These are phyloP conservation scores for Blastocystis sp. DNA, from an alignment of 352 stramenopile species.

Conservation along the genomic window DNA sequence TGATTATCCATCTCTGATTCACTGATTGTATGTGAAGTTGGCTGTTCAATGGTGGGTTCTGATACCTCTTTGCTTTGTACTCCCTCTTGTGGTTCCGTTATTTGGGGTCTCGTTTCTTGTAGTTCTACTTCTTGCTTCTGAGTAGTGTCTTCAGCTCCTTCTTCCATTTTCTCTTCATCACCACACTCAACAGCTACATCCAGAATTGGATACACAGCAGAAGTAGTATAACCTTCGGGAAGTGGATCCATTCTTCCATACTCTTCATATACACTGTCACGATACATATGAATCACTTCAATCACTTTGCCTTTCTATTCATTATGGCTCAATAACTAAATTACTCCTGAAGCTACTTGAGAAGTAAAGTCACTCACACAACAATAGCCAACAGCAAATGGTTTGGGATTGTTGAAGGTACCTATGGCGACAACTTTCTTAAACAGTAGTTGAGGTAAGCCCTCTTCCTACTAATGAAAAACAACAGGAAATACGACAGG, in stretches of 20 bases:
- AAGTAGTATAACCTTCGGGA: not conserved
- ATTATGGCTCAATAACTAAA: not conserved
- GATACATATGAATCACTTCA: conserved; percentile 23
- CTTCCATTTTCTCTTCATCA: not conserved
- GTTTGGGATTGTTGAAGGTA: conserved; percentile 5
- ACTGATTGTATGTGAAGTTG: not conserved
- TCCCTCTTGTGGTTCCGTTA: not conserved
- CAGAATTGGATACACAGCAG: not conserved
- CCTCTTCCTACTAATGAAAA: conserved; percentile 10
- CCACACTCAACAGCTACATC: not conserved
- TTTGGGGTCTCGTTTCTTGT: not conserved
- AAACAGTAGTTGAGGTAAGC: conserved; percentile 4
- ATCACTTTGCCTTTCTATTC: conserved; percentile 52
- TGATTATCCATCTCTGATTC: conserved; percentile 35
- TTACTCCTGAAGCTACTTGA: not conserved
- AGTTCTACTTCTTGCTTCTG: not conserved
- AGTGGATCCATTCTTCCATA: not conserved
- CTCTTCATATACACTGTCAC: not conserved
- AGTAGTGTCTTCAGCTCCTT: not conserved
- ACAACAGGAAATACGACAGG: not conserved
- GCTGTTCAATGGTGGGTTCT: not conserved
- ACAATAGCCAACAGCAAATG: conserved; percentile 43
- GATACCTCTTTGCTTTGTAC: not conserved
- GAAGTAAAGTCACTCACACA: conserved; percentile 5
- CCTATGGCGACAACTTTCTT: conserved; percentile 36